phyloP scores from a whole-genome alignment of 768 basidiomycete genomes.

The Leccinum longicurvipes region DNA sequence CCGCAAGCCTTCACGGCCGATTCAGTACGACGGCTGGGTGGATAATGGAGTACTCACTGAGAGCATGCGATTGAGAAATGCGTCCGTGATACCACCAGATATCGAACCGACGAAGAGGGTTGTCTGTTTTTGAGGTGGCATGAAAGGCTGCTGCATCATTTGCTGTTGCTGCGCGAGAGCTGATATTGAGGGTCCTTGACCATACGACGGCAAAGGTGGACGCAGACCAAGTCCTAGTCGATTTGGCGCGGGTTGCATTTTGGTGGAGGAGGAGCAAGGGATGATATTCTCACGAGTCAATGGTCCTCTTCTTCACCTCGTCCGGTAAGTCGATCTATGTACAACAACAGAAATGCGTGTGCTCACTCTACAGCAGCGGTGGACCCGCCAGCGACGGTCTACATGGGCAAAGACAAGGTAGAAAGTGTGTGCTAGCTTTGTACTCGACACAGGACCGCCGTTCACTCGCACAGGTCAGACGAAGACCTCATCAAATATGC shows the following conservation, averaged over 20 bases:
- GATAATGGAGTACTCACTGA: slow-evolving; percentile 45
- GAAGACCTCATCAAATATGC: slow-evolving; percentile 94
- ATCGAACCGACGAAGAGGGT: slow-evolving; percentile 93
- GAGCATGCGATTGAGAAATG: slow-evolving; percentile 75
- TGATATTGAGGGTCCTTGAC: slow-evolving; percentile 89
- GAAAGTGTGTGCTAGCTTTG: slow-evolving; percentile 62
- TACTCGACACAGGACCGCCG: background rate
- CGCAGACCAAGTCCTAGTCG: slow-evolving; percentile 86
- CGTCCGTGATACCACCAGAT: slow-evolving; percentile 86
- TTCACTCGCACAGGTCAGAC: slow-evolving; percentile 51
- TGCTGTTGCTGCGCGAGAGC: slow-evolving; percentile 87
- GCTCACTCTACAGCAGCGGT: slow-evolving; percentile 38
- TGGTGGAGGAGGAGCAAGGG: background rate
- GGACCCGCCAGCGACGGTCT: slow-evolving; percentile 67
- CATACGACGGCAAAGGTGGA: slow-evolving; percentile 82
- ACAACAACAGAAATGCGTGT: accelerated
- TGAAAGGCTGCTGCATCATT: slow-evolving; percentile 54
- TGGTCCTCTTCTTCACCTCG: slow-evolving; percentile 67
- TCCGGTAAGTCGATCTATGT: slow-evolving; percentile 33
- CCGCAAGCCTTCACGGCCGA: slow-evolving; percentile 74
- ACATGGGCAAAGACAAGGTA: slow-evolving; percentile 97
- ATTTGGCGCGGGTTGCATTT: slow-evolving; percentile 68
- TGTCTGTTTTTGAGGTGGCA: slow-evolving; percentile 69
- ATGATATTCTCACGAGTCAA: background rate
- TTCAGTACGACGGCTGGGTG: background rate